Base-by-base conservation (phyloP, 306 rosid genomes). In the Pueraria montana region DNA sequence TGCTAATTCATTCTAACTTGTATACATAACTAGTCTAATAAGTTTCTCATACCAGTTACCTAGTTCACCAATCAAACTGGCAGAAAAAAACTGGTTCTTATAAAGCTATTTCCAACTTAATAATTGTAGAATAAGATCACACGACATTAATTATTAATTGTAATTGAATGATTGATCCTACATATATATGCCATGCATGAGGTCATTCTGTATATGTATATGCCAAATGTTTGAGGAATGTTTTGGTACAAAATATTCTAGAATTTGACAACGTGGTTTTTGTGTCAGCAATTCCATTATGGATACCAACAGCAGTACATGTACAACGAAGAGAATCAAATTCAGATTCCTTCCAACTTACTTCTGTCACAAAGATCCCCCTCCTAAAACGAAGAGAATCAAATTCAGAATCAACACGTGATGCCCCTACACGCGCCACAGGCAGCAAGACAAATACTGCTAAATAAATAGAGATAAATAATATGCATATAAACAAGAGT, bases 261-360 rank as follows among this genome's bases (percentile, higher is more conserved):
- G 13, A 23, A 58, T 24, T 56, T 62, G 81, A 79, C 34, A 42
- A 11, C 42, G 46, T 79, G 71, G 65, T 42, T 78, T 79, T 84
- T 73, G 72, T 79, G 81, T 52, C 81, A 55, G 72, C 81, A 79
- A 64, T 84, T 73, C 42, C 67, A 66, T 65, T 53, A 68, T 52
- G 49, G 73, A 77, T 71, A 42, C 20, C 13, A 32, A 20, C 50
- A 76, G 72, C 24, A 72, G 20, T 32, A 16, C 26, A 34, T 36
- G 72, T 36, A 65, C 18, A 69, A 77, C 52, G 17, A 74, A 49
- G 49, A 52, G 86, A 84, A 84, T 82, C 88, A 79, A 70, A 78
- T 86, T 82, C 79, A 42, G 81, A 82, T 84, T 67, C 85, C 74
- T 48, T 58, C 65, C 78, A 72, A 17, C 82, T 52, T 64, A 48